Evolutionary conservation across 768 basidiomycete genomes (phyloP), one percentile per base, ranked within the genome.

Genomic region (Boletellus ananiceps): DNA sequence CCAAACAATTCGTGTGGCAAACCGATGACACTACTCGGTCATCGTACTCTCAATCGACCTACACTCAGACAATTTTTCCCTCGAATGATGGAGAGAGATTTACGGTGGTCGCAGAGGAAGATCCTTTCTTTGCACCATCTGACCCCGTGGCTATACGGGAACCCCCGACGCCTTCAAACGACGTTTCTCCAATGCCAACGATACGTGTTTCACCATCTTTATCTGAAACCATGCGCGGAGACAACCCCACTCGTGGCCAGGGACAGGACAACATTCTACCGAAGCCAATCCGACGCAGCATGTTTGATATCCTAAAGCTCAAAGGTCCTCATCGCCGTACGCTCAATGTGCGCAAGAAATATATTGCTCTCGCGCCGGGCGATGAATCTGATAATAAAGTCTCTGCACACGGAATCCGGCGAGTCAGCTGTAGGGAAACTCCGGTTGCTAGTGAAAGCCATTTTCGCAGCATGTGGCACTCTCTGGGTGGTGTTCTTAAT

Each of bases 261-360:
- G 38, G 29, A 12, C 31, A 21, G 13, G 40, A 45, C n/a, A 12
- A 25, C 16, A 9, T 21, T 21, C 37, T 50, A 8, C 55, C 47
- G 13, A 62, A 52, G 47, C 47, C 58, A 33, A 54, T 53, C 42
- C 58, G 55, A 29, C 60, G 50, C 13, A 51, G 55, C 52, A 56
- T 58, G 55, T 55, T 65, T 23, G 54, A 58, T 39, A 49, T 65
- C 8, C 40, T 67, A 42, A 60, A 45, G 39, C 51, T 59, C 23
- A 57, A 39, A 18, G 36, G 37, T 23, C 34, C 46, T 35, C 32
- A 42, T n/a, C 57, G 19, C 3, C 21, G 35, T n/a, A 34, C 25
- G 12, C 45, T 46, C 13, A 50, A 19, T 16, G 16, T n/a, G 14
- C 39, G 13, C 32, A 36, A 40, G 15, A 39, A 46, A 16, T 49